Evolutionary conservation across 257 asterid genomes (phyloP), one percentile per base, ranked within the genome.

Genomic region (Solanum gracilifrons): DNA sequence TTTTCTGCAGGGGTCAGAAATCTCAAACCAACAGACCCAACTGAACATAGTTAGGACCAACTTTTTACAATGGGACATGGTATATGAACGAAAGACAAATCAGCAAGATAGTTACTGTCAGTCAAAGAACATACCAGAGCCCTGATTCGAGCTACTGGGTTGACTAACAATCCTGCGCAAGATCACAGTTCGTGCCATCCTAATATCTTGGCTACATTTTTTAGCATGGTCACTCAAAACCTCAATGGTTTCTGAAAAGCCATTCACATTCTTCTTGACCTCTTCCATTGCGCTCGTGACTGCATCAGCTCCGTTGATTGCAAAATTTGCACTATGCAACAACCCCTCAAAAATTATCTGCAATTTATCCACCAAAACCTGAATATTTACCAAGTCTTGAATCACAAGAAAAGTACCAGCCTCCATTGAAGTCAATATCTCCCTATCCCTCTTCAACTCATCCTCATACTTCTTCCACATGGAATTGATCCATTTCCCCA

Each of bases 401-500:
- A 94, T 91, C 16, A 89, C 90, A 5, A 92, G 85, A 39, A 89
- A 93, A 12, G 89, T 93, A 39, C 95, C 95, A 84, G 92, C 92
- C 18, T 84, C 74, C 94, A 94, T 90, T 36, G 88, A 87, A 5
- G 74, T 90, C 20, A 94, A 46, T 20, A 93, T 87, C 91, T 90
- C 97, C 89, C 88, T 93, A 48, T 93, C 91, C 41, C 92, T 92
- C 91, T 88, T 93, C 73, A 94, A 58, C 3, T 89, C 94, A 9
- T 33, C 85, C 89, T 93, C 96, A 64, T 88, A 94, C 85, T 89
- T 92, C 64, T 88, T 92, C 89, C 92, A 87, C 75, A 93, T 87
- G 6, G 94, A 89, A 77, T 93, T 92, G 4, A 94, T 90, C 97
- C 97, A 94, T 66, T 90, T 92, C 64, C 97, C 95, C 92, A 92